Evolutionary conservation across 2,329 filamentous ascomycete genomes (phyloP).

Genomic region (Amauroascus niger): DNA sequence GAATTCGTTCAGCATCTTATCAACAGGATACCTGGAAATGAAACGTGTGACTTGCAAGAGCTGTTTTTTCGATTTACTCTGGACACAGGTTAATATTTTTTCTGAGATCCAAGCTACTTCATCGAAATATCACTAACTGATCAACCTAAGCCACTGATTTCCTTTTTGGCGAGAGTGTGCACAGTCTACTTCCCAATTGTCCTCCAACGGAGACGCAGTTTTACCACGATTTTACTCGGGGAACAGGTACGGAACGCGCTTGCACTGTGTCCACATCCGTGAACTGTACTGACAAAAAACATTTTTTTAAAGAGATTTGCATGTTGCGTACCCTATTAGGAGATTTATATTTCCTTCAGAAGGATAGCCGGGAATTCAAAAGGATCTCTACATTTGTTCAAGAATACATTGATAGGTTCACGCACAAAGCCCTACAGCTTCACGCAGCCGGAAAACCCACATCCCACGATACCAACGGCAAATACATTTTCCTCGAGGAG

Average conservation of each 20-base stretch:
- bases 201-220: slow-evolving; percentile 45
- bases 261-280: neutral
- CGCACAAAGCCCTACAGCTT: slow-evolving; percentile 22
- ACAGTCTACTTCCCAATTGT: slow-evolving; percentile 38
- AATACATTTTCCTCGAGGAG: slow-evolving; percentile 44
- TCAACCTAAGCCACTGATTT: slow-evolving; percentile 64
- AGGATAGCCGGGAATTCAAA: slow-evolving; percentile 14
- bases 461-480: slow-evolving; percentile 14
- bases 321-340: slow-evolving; percentile 11
- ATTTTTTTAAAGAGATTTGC: slow-evolving; percentile 7
- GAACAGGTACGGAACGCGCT: slow-evolving; percentile 11
- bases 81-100: slow-evolving; percentile 39
- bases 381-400: slow-evolving; percentile 11
- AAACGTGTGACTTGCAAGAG: slow-evolving; percentile 59
- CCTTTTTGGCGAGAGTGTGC: slow-evolving; percentile 66
- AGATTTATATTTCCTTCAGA: slow-evolving; percentile 14
- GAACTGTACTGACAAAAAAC: neutral
- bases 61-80: slow-evolving; percentile 79
- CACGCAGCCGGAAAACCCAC: slow-evolving; percentile 16
- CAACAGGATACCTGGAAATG: slow-evolving; percentile 47
- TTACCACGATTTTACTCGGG: slow-evolving; percentile 22
- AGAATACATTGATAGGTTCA: slow-evolving; percentile 25
- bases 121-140: neutral
- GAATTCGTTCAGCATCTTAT: slow-evolving; percentile 66
- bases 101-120: neutral